phyloP scores from a whole-genome alignment of 2,329 filamentous ascomycete genomes.

The Xylariaceae sp. region DNA sequence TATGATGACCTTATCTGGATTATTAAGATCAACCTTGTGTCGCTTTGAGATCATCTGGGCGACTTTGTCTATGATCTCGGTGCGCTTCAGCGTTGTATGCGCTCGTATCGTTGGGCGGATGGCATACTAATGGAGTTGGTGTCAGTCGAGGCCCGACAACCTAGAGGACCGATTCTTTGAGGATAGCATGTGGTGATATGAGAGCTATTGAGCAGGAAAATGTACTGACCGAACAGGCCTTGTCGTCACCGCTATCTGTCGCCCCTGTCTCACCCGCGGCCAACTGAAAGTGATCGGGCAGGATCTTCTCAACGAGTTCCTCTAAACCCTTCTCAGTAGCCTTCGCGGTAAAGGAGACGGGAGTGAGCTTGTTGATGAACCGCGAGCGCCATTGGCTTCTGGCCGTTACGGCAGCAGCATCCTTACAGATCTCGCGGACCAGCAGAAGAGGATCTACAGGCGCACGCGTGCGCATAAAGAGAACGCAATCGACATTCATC shows the following conservation, averaged over 20 bases:
- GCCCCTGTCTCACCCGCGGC: conserved; percentile 30
- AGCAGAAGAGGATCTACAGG: conserved; percentile 64
- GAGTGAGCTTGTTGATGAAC: conserved; percentile 67
- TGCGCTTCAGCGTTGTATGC: conserved; percentile 71
- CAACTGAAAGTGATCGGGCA: conserved; percentile 69
- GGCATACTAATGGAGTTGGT: conserved; percentile 68
- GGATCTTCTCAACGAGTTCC: conserved; percentile 67
- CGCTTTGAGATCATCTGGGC: conserved; percentile 68
- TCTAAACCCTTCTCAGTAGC: conserved; percentile 73
- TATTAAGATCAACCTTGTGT: conserved; percentile 79
- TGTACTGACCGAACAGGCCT: conserved; percentile 51
- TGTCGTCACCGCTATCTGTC: conserved; percentile 22
- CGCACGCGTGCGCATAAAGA: conserved; percentile 64
- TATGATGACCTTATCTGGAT: conserved; percentile 79
- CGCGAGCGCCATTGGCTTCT: conserved; percentile 55
- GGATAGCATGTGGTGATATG: not conserved
- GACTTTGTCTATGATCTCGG: conserved; percentile 73
- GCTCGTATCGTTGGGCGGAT: conserved; percentile 81
- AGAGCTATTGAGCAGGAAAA: not conserved
- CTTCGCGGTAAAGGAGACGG: conserved; percentile 59
- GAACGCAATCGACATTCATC: conserved; percentile 65
- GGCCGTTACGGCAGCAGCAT: conserved; percentile 54
- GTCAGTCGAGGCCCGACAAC: conserved; percentile 9
- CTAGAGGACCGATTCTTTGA: not conserved
- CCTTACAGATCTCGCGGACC: conserved; percentile 61